Conservation (phyloP, 2,329 filamentous ascomycete species). For the Aspergillus caelatus region DNA sequence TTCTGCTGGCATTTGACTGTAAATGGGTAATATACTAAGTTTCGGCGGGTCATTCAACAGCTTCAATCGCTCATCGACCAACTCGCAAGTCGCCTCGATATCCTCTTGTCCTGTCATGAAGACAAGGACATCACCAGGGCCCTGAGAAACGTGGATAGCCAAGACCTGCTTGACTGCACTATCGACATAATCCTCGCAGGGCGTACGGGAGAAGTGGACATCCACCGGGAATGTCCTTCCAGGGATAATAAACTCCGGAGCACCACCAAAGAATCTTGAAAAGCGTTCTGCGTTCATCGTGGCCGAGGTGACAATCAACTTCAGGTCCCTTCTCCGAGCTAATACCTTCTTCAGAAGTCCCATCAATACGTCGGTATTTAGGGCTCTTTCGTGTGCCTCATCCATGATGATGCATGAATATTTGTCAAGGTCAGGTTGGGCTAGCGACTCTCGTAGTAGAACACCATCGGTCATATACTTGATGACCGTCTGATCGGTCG, state of each 20-base stretch:
- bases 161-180: slow-evolving; percentile 94
- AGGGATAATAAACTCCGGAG: slow-evolving; percentile 94
- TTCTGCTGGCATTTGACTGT: slow-evolving; percentile 99
- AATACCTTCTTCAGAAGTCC: slow-evolving; percentile 97
- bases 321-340: slow-evolving; percentile 83
- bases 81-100: slow-evolving; percentile 93
- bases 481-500: slow-evolving; percentile 90
- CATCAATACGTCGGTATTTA: slow-evolving; percentile 98
- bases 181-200: slow-evolving; percentile 97
- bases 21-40: slow-evolving; percentile 92
- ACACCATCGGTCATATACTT: slow-evolving; percentile 99
- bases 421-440: slow-evolving; percentile 88
- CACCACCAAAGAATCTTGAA: slow-evolving; percentile 92
- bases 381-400: slow-evolving; percentile 92
- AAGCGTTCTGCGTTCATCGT: slow-evolving; percentile 99
- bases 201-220: slow-evolving; percentile 90
- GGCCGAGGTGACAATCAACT: slow-evolving; percentile 95
- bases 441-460: slow-evolving; percentile 86
- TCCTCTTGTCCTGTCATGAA: slow-evolving; percentile 99
- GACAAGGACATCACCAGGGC: slow-evolving; percentile 87
- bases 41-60: slow-evolving; percentile 93
- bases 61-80: slow-evolving; percentile 83
- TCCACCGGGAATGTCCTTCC: slow-evolving; percentile 97
- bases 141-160: slow-evolving; percentile 94
- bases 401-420: slow-evolving; percentile 99